Base-by-base conservation (phyloP, 495 filamentous ascomycete species). In the Amniculicola lignicola region DNA sequence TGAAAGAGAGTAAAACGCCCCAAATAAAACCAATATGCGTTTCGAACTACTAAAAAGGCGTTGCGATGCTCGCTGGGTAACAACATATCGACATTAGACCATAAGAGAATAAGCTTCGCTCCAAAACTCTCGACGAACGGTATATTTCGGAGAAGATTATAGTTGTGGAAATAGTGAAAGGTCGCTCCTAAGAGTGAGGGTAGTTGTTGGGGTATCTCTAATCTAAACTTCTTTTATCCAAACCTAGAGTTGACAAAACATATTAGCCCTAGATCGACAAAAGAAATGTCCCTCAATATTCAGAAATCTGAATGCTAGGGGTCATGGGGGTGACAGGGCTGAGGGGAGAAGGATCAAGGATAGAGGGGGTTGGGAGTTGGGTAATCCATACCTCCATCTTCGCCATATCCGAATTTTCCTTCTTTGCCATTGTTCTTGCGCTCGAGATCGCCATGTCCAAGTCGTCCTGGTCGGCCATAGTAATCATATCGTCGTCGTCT, bases 381-480 rank as follows among this genome's bases (percentile, higher is more conserved):
- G 15, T 63, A 51, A 62, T 16, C 38, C 87, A 76, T 69, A 97
- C 90, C 82, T 97, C 93, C 79, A 97, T 83, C 81, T 96, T 97
- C 25, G 90, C 91, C 76, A 90, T 87, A 55, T 95, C 91, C 38
- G 77, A 73, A 51, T 83, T 79, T 63, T 92, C 87, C 68, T 81
- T 82, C 73, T 76, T 78, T 24, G 89, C 94, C 51, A 73, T 72
- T 51, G 80, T 78, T 67, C 81, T 86, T 25, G 85, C 83, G 3
- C 72, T 74, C 65, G 73, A 75, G 49, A 97, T 78, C 35, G 87
- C 81, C 79, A 95, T 84, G 46, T 96, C 90, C 60, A 96, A 70
- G 77, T 98, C 93, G 65, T 98, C 93, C 71, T 95, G 87, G 72
- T 98, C 93, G 25, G 86, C 89, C 83, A 98, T 84, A 11, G 90